Conservation (phyloP, 2,329 filamentous ascomycete genomes). For the Pestalotiopsis sp. region DNA sequence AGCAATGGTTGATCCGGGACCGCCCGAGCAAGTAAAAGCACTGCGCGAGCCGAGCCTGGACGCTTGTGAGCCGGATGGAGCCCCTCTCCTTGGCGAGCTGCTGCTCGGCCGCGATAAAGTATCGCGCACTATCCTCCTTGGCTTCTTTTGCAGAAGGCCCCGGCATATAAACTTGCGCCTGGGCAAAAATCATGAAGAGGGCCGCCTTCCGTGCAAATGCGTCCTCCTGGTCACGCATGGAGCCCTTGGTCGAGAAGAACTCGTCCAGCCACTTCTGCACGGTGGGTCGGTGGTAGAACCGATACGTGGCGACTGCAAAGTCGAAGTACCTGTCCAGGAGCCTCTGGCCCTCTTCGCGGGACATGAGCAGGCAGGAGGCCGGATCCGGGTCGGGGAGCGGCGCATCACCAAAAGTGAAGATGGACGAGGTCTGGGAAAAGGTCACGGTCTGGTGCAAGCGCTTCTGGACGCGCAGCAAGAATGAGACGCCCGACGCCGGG, state of each 20-base stretch:
- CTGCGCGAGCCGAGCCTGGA: conserved; percentile 37
- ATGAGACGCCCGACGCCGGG: conserved; percentile 49
- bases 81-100: conserved; percentile 29
- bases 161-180: conserved; percentile 44
- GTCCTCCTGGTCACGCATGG: conserved; percentile 40
- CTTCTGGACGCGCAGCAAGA: conserved; percentile 52
- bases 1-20: conserved; percentile 50
- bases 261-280: conserved; percentile 45
- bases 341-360: conserved; percentile 26
- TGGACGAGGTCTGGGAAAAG: conserved; percentile 41
- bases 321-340: conserved; percentile 43
- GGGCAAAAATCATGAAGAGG: conserved; percentile 49
- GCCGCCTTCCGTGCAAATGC: conserved; percentile 39
- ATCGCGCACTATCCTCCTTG: conserved; percentile 14
- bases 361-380: conserved; percentile 43
- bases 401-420: conserved; percentile 53
- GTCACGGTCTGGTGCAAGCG: conserved; percentile 43
- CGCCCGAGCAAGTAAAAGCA: conserved; percentile 46
- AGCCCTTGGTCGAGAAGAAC: conserved; percentile 46
- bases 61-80: conserved; percentile 29
- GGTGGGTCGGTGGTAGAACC: conserved; percentile 45
- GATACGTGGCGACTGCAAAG: conserved; percentile 43
- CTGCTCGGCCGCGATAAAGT: conserved; percentile 25
- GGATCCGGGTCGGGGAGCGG: conserved; percentile 46
- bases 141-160: not conserved